These are phyloP conservation scores for Backusella macrospora DNA, from an alignment of 192 early-diverging fungal genomes.

Conservation along the genomic window DNA sequence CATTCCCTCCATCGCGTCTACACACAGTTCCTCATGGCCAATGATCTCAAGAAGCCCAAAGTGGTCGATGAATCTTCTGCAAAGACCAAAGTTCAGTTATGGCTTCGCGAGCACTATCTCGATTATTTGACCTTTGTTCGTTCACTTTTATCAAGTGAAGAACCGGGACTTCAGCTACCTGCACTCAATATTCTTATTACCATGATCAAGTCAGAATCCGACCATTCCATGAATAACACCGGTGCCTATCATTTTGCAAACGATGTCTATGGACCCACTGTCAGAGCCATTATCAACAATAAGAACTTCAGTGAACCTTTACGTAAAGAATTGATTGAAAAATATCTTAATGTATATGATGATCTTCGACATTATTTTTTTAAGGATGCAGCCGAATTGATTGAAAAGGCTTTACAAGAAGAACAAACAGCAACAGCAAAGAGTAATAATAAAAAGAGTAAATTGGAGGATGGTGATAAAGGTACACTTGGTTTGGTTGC, in stretches of 20 bases:
- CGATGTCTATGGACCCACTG: constrained; percentile 56
- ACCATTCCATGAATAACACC: constrained; percentile 34
- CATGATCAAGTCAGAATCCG: constrained; percentile 68
- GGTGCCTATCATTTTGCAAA: constrained; percentile 70
- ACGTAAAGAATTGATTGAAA: constrained; percentile 62
- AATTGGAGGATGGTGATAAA: constrained; percentile 27
- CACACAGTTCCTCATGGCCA: constrained; percentile 47
- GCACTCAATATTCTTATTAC: constrained; percentile 75
- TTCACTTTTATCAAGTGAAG: constrained; percentile 53
- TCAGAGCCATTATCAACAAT: constrained; percentile 61
- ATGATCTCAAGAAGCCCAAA: constrained; percentile 50
- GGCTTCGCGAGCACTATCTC: constrained; percentile 80
- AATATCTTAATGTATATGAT: constrained; percentile 78
- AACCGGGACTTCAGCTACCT: constrained; percentile 75
- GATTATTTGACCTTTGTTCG: constrained; percentile 63
- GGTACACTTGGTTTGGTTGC: constrained; percentile 41
- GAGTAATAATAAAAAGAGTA: constrained; percentile 24
- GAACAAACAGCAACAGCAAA: constrained; percentile 45
- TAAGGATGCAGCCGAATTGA: constrained; percentile 55
- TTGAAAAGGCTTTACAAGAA: constrained; percentile 21
- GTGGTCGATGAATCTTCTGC: constrained; percentile 32
- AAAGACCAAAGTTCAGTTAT: constrained; percentile 63
- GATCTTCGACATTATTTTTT: constrained; percentile 88
- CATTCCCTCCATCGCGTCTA: constrained; percentile 78
- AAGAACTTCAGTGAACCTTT: constrained; percentile 64